Evolutionary conservation across 495 filamentous ascomycete genomes (phyloP).

Genomic region (Neurospora sp.): DNA sequence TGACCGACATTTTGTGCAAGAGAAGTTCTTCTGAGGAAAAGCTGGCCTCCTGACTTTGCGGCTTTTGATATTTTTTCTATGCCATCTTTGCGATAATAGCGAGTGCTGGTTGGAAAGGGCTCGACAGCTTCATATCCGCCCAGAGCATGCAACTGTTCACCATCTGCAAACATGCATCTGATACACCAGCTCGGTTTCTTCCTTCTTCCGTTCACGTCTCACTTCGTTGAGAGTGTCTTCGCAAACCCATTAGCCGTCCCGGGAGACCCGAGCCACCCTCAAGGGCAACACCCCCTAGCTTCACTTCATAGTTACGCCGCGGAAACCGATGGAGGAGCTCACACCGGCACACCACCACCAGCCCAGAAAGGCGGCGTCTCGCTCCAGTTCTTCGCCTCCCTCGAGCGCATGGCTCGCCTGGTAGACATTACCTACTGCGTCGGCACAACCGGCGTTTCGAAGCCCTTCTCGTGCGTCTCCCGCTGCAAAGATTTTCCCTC

Average conservation of each 20-base stretch:
- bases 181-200: neutral
- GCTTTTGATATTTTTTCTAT: neutral
- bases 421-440: constrained; percentile 96
- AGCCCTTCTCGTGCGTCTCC: constrained; percentile 76
- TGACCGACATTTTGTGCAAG: neutral
- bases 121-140: neutral
- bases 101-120: neutral
- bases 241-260: neutral
- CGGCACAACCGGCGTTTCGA: constrained; percentile 62
- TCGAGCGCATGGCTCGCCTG: constrained; percentile 77
- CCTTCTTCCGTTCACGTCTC: neutral
- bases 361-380: constrained; percentile 39
- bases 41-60: neutral
- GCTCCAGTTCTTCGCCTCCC: constrained; percentile 57
- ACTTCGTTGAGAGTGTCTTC: neutral
- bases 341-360: neutral
- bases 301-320: neutral
- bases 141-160: neutral
- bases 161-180: neutral
- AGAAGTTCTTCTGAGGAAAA: neutral
- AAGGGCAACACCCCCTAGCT: neutral
- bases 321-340: neutral
- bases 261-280: neutral
- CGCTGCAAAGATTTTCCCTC: constrained; percentile 71
- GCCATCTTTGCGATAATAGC: neutral